These are phyloP conservation scores for Amniculicola lignicola DNA, from an alignment of 495 filamentous ascomycete genomes.

Conservation along the genomic window DNA sequence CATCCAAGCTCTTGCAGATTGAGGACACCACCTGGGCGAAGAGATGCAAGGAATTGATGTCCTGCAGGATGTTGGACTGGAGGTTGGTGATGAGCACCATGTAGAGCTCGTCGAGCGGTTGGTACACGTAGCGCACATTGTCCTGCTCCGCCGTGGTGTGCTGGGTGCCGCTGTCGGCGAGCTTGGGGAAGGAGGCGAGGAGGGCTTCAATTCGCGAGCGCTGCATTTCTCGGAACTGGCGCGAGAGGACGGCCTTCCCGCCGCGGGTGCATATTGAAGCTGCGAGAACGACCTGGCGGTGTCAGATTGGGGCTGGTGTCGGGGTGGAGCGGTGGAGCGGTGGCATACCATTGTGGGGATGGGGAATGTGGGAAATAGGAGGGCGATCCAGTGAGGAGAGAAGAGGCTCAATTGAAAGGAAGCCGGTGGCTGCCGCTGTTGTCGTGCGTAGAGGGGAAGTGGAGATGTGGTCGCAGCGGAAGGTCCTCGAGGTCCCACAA, in stretches of 20 bases:
- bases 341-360: slow-evolving; percentile 15
- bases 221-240: slow-evolving; percentile 94
- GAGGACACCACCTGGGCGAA: slow-evolving; percentile 96
- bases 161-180: slow-evolving; percentile 89
- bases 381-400: too few relatives aligned
- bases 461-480: too few relatives aligned
- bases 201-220: slow-evolving; percentile 94
- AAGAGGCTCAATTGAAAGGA: too few relatives aligned
- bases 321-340: background rate
- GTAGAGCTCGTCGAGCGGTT: slow-evolving; percentile 97
- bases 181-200: slow-evolving; percentile 93
- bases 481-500: too few relatives aligned
- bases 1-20: slow-evolving; percentile 93
- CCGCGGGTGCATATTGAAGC: slow-evolving; percentile 98
- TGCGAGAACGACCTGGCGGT: slow-evolving; percentile 83
- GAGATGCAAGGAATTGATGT: slow-evolving; percentile 95
- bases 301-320: background rate
- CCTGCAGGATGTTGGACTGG: slow-evolving; percentile 97
- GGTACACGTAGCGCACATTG: slow-evolving; percentile 98
- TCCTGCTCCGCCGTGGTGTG: slow-evolving; percentile 98
- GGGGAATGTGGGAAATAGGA: too few relatives aligned
- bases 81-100: slow-evolving; percentile 99
- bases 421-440: too few relatives aligned
- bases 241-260: slow-evolving; percentile 93
- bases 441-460: too few relatives aligned